Evolutionary conservation across 371 early-diverging fungal species (phyloP).

Genomic region (Ecytonucleospora hepatopenaei): DNA sequence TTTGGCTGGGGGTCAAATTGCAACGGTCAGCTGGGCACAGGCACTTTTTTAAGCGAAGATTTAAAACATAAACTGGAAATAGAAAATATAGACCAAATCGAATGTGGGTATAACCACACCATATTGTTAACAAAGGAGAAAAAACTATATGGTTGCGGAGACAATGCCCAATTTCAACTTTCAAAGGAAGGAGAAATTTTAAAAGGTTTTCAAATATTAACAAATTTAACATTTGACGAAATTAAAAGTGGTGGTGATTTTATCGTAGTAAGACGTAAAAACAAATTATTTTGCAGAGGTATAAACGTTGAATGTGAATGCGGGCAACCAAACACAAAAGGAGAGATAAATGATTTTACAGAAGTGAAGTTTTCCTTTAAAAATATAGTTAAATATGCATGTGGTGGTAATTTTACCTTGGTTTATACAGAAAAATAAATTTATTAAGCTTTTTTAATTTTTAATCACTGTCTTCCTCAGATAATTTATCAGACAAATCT

Average conservation of each 20-base stretch:
- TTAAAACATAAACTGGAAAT: constrained; percentile 20
- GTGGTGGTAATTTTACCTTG: constrained; percentile 46
- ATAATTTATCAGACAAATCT: not conserved
- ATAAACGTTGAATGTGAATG: constrained; percentile 36
- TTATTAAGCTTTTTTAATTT: too few relatives aligned
- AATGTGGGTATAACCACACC: constrained; percentile 50
- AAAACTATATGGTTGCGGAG: constrained; percentile 49
- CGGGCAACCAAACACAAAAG: constrained; percentile 39
- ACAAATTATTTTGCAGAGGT: constrained; percentile 50
- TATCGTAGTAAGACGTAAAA: constrained; percentile 21
- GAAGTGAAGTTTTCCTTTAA: constrained; percentile 50
- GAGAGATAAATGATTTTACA: constrained; percentile 15
- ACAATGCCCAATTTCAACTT: constrained; percentile 49
- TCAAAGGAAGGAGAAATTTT: constrained; percentile 26
- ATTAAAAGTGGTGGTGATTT: constrained; percentile 41
- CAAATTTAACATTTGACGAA: too few relatives aligned
- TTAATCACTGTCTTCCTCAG: not conserved
- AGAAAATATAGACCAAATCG: constrained; percentile 36
- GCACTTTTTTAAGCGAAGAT: constrained; percentile 42
- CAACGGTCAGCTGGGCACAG: constrained; percentile 71
- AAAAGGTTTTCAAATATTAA: too few relatives aligned
- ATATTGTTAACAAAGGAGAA: constrained; percentile 43
- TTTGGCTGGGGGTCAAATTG: constrained; percentile 85
- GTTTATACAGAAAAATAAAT: constrained; percentile 19
- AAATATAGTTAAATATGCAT: constrained; percentile 45